Evolutionary conservation across 345 rosid species (phyloP), one percentile per base, ranked within the genome.

Genomic region (Ceriops zippeliana): DNA sequence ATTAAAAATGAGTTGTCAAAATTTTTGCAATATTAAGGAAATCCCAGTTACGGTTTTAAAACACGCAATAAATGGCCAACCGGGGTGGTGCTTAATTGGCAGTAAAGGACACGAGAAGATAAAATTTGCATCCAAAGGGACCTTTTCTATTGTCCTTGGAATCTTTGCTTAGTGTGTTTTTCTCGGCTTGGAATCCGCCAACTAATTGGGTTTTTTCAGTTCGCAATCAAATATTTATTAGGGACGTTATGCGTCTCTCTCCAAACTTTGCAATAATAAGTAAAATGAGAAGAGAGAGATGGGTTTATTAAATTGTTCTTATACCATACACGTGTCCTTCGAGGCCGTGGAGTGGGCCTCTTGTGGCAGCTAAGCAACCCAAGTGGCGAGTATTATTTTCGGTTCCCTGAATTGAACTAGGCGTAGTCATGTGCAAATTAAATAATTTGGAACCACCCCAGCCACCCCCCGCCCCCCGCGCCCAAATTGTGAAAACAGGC

Each of bases 181-280:
- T 54, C 24, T 54, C 17, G 59, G 59, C 69, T 66, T 15, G 8
- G 24, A 57, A 34, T 52, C 28, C n/a, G 71, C 63, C 71, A 68
- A 11, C 24, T 38, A 67, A 57, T 38, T 4, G 42, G 20, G 10
- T 37, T 5, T 68, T 68, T 68, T 42, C 54, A 5, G 34, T 38
- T 57, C 54, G 42, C 52, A 38, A 8, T 22, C 13, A 22, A 27
- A 22, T 22, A 54, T 22, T 54, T 54, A 54, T 21, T 22, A 22
- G 16, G 28, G 30, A 22, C 28, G 59, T 22, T 54, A 22, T 9
- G 0, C 1, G 59, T 13, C 24, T 22, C 24, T 37, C 42, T 67
- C 13, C 17, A 13, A 42, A 42, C 15, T 42, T 42, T 2, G 49
- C 49, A 42, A 13, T 9, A 31, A 66, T 9, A 31, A 66, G 35